Evolutionary conservation across 257 asterid genomes (phyloP).

Genomic region (Penstemon barbatus): DNA sequence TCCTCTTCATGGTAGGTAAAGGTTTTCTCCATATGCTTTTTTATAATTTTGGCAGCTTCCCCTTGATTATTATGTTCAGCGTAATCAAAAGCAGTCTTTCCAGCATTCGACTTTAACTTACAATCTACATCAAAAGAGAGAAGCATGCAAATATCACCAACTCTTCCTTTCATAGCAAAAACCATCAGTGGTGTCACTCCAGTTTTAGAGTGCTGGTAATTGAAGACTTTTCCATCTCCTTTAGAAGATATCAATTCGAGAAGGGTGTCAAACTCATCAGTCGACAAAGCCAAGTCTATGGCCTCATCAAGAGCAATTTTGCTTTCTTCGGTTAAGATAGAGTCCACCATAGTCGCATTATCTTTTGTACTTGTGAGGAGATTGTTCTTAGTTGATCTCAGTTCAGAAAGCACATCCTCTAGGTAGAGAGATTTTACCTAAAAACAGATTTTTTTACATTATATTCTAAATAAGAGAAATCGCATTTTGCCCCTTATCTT

Average conservation of each 20-base stretch:
- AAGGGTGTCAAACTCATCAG: slow-evolving; percentile 69
- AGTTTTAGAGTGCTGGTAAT: slow-evolving; percentile 74
- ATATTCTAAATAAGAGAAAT: slow-evolving; percentile 15
- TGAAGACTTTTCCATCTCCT: slow-evolving; percentile 46
- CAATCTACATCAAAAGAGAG: slow-evolving; percentile 79
- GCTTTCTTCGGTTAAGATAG: slow-evolving; percentile 56
- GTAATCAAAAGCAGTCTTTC: slow-evolving; percentile 72
- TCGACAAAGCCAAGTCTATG: slow-evolving; percentile 61
- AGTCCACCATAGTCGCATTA: slow-evolving; percentile 34
- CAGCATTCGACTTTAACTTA: slow-evolving; percentile 50
- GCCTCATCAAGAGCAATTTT: slow-evolving; percentile 78
- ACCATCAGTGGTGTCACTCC: slow-evolving; percentile 90
- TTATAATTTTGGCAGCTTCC: slow-evolving; percentile 69
- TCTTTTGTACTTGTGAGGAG: slow-evolving; percentile 29
- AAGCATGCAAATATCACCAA: slow-evolving; percentile 81
- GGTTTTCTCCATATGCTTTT: slow-evolving; percentile 54
- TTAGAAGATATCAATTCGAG: slow-evolving; percentile 67
- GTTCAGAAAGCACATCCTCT: slow-evolving; percentile 76
- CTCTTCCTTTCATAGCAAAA: slow-evolving; percentile 74
- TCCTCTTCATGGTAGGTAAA: slow-evolving; percentile 47
- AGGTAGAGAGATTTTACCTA: slow-evolving; percentile 75
- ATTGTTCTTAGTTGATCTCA: slow-evolving; percentile 47
- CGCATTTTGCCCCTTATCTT: no score
- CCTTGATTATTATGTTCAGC: slow-evolving; percentile 57
- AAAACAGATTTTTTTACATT: slow-evolving; percentile 20